A percentile compares a stretch with the other conserved stretches of the same genome.
phyloP scores from a whole-genome alignment of 352 stramenopile genomes.

The Blastocystis sp. region DNA sequence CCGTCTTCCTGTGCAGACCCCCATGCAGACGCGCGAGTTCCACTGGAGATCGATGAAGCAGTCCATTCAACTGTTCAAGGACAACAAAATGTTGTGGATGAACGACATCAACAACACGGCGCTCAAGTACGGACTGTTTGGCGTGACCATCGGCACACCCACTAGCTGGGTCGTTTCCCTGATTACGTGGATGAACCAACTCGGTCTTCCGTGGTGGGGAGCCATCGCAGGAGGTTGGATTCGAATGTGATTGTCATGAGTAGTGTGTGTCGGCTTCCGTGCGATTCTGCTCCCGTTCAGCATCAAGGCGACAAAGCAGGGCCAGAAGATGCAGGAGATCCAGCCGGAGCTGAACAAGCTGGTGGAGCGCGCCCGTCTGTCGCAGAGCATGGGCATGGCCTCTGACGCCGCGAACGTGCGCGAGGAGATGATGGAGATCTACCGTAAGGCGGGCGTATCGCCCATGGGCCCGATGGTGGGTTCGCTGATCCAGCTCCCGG shows the following conservation, averaged over 20 bases:
- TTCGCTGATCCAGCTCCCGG: conserved; percentile 38
- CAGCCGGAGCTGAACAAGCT: conserved; percentile 53
- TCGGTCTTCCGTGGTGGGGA: conserved; percentile 47
- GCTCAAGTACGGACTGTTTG: conserved; percentile 54
- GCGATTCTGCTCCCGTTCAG: conserved; percentile 32
- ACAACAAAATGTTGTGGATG: conserved; percentile 8
- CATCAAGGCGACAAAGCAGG: conserved; percentile 8
- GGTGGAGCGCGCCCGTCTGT: conserved; percentile 23
- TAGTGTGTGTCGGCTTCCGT: conserved; percentile 42
- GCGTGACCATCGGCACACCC: conserved; percentile 17
- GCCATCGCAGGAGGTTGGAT: not conserved
- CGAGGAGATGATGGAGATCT: conserved; percentile 53
- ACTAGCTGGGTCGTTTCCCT: conserved; percentile 34
- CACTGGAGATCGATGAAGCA: not conserved
- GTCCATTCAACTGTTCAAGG: not conserved
- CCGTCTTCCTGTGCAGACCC: not conserved
- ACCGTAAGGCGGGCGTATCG: conserved; percentile 27
- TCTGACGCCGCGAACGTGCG: not conserved
- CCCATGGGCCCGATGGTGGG: conserved; percentile 25
- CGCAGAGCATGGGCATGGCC: conserved; percentile 37
- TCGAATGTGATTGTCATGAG: not conserved
- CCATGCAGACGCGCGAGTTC: not conserved
- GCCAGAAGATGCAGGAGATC: conserved; percentile 35
- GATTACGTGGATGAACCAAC: conserved; percentile 32
- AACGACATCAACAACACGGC: conserved; percentile 9